phyloP scores from a whole-genome alignment of 2,329 filamentous ascomycete species.

The Calonectria fujianensis region DNA sequence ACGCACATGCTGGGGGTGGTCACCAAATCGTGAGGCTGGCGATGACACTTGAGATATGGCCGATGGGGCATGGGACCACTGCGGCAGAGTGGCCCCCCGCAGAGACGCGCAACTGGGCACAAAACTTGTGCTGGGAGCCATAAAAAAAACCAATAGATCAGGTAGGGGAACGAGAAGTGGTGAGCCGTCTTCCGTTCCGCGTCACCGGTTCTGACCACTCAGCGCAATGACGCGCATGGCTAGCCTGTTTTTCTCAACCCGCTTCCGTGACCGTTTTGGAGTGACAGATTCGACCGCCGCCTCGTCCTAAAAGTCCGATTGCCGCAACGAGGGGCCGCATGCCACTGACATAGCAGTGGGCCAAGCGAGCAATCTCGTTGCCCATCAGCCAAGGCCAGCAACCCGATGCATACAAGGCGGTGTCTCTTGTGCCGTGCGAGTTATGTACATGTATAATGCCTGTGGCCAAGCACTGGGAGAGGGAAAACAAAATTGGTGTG shows the following conservation, averaged over 20 bases:
- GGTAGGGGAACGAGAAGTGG: constrained; percentile 7
- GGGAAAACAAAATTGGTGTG: constrained; percentile 13
- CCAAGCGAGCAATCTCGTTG: constrained; percentile 15
- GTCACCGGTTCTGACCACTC: constrained; percentile 22
- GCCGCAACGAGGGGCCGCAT: constrained; percentile 23
- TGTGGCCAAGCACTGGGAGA: not conserved
- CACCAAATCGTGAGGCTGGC: constrained; percentile 37
- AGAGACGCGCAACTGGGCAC: constrained; percentile 32
- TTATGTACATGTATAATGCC: constrained; percentile 17
- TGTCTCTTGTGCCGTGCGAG: constrained; percentile 7
- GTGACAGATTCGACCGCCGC: constrained; percentile 9
- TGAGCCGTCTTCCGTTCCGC: constrained; percentile 28
- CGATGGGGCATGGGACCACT: constrained; percentile 41
- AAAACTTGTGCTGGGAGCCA: not conserved
- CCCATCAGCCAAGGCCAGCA: constrained; percentile 9
- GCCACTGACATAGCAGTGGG: constrained; percentile 5
- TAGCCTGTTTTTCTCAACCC: constrained; percentile 11
- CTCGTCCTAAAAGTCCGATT: not conserved
- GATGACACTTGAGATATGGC: constrained; percentile 37
- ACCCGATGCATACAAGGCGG: not conserved
- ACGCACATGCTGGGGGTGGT: constrained; percentile 28
- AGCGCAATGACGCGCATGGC: constrained; percentile 26
- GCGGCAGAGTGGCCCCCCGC: constrained; percentile 25
- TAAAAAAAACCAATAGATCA: not conserved
- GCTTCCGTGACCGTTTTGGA: constrained; percentile 9